Base-by-base conservation (phyloP, 2,329 filamentous ascomycete genomes). In the Arthrobotrys iridis region DNA sequence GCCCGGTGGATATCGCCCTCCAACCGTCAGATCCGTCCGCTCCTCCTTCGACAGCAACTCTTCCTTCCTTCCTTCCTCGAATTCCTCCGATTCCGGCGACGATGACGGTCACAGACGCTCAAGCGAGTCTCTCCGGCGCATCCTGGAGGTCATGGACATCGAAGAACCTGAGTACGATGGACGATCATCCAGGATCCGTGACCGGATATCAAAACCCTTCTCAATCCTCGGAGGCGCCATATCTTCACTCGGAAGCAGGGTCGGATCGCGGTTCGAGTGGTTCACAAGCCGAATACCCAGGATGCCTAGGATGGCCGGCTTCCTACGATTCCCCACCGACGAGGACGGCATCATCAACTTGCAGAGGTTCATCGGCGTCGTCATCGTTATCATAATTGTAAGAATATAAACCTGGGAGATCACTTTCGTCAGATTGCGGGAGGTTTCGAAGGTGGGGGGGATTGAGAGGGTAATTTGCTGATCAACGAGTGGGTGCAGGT, bases 141-240 rank as follows among this genome's bases (percentile, higher is more conserved):
- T 87, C 78, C 83, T 90, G 78, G 85, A 88, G 79, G 85, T 89
- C 82, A 87, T 88, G 84, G 87, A 88, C 67, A 83, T 88, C 41
- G 83, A 88, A 77, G 87, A 88, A 77, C 82, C 82, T 24, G 77
- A 73, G 37, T 78, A 74, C 33, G 78, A 80, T 60, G 77, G 71
- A 15, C 52, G 70, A 20, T 52, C 63, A n/a, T 65, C 72, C 4
- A 63, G 72, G 26, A 71, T 76, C 71, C 48, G 72, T 33, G 58
- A 73, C 72, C 59, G 67, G 41, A 48, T 67, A 57, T 71, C 64
- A 35, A 57, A 68, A 66, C 73, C 66, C 28, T 64, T 71, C 67
- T 52, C 75, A 20, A 62, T 77, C 57, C 33, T 67, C 64, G 50
- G 81, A 81, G 45, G 81, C 75, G 62, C 79, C 80, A 64, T 78